Evolutionary conservation across 1,284 basidiomycete genomes (phyloP), one percentile per base, ranked within the genome.

Genomic region (Microstroma glucosiphilum): DNA sequence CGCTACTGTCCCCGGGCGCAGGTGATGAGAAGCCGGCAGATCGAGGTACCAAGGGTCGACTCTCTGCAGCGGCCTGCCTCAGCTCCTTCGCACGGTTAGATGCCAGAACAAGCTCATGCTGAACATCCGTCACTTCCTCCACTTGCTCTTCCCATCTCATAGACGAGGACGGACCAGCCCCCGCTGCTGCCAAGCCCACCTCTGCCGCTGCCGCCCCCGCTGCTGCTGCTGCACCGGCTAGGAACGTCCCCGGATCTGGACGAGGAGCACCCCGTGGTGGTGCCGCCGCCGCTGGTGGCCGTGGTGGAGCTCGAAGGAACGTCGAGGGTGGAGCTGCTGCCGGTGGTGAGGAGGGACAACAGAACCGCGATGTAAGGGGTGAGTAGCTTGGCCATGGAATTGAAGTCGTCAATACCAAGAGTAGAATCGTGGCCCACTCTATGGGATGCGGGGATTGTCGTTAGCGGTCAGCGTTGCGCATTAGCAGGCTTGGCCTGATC

Each of bases 121-220:
- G 43, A 17, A 48, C 43, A 48, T 12, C 4, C 13, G 17, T 17
- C 43, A 3, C 12, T 12, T n/a, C 43, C 21, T n/a, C 43, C 43
- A 48, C 21, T 48, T 21, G 43, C 43, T 21, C 21, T 21, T 19
- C 2, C 23, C 13, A 11, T 40, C 23, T 41, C 40, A 41, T 64
- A 71, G 72, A 73, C 59, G 74, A 76, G 67, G 73, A 69, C 57
- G 65, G 68, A 40, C 69, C 61, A 62, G 61, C 62, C 60, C 69
- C 58, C 69, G 55, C 57, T 61, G 65, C 67, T 19, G 64, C 66
- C 57, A 60, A 62, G 46, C 60, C 65, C 59, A 64, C 65, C 61
- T 68, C 72, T 59, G 70, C 73, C 58, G 76, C 72, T 64, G 67
- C 70, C 60, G 68, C 68, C 13, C 4, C 30, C 30, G 71, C 73